Evolutionary conservation across 192 early-diverging fungal species (phyloP).

Genomic region (Backusella tarrabulga): DNA sequence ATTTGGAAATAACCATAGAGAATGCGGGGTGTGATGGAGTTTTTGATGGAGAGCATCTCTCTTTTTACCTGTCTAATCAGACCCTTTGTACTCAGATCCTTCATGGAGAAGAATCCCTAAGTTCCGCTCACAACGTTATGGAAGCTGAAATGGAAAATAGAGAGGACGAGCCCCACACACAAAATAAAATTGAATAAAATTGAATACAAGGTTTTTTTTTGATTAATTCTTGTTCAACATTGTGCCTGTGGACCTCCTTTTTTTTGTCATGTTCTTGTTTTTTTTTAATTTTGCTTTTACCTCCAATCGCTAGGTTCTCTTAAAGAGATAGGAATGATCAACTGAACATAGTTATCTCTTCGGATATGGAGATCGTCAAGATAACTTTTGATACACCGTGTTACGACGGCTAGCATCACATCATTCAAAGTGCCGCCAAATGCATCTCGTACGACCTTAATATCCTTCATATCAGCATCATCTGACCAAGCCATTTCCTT

Average conservation of each 20-base stretch:
- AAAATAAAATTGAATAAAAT: not conserved
- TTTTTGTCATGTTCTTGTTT: too few relatives aligned
- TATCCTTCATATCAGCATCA: constrained; percentile 21
- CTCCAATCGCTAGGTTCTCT: constrained; percentile 25
- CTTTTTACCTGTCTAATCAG: constrained; percentile 20
- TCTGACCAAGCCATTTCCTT: constrained; percentile 38
- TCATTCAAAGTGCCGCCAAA: constrained; percentile 37
- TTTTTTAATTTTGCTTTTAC: not conserved
- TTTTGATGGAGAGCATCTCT: constrained; percentile 27
- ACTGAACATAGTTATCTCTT: constrained; percentile 15
- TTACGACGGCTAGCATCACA: constrained; percentile 30
- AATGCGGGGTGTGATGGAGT: constrained; percentile 8
- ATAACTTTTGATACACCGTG: constrained; percentile 20
- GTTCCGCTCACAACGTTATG: constrained; percentile 29
- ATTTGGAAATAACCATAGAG: constrained; percentile 11
- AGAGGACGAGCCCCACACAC: not conserved
- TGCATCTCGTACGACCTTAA: constrained; percentile 23
- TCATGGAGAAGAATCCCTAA: constrained; percentile 32
- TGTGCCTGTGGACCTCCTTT: not conserved
- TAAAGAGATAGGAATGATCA: constrained; percentile 37
- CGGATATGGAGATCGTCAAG: constrained; percentile 14
- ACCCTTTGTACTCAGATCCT: constrained; percentile 17
- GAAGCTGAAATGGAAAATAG: constrained; percentile 16
- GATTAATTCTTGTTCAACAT: not conserved
- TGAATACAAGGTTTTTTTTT: not conserved